Percentiles rank a stretch among this genome's conserved stretches.
Conservation (phyloP, 306 rosid genomes). For the Quercus gilva region DNA sequence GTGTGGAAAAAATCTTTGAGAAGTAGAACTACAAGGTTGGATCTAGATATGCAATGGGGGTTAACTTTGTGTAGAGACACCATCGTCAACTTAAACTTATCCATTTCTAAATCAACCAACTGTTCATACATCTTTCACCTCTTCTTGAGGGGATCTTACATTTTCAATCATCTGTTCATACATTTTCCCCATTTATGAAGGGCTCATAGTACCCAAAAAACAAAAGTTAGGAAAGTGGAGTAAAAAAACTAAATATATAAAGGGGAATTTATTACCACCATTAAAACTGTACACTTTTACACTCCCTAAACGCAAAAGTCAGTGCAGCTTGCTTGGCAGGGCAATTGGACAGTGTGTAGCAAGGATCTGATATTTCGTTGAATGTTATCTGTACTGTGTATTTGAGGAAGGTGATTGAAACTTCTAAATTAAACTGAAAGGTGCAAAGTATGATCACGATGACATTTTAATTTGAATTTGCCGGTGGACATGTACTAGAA, state of each 20-base stretch:
- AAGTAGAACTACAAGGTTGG: not conserved
- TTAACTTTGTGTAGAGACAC: not conserved
- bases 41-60: not conserved
- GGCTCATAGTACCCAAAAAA: not conserved
- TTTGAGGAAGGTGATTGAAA: not conserved
- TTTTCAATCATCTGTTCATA: not conserved
- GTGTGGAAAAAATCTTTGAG: not conserved
- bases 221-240: not conserved
- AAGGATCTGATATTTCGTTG: not conserved
- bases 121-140: no score
- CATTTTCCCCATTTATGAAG: not conserved
- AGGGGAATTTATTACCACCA: not conserved
- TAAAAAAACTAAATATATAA: not conserved
- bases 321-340: not conserved
- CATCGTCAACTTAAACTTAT: not conserved
- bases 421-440: not conserved
- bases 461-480: constrained; percentile 93
- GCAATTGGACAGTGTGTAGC: not conserved
- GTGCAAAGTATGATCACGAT: constrained; percentile 18
- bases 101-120: not conserved
- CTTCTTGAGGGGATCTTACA: no score
- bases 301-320: not conserved
- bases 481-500: constrained; percentile 83
- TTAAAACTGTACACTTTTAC: not conserved
- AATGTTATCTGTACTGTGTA: not conserved